Conservation (phyloP, 2,329 filamentous ascomycete genomes). For the Ophiostoma himal-ulmi region DNA sequence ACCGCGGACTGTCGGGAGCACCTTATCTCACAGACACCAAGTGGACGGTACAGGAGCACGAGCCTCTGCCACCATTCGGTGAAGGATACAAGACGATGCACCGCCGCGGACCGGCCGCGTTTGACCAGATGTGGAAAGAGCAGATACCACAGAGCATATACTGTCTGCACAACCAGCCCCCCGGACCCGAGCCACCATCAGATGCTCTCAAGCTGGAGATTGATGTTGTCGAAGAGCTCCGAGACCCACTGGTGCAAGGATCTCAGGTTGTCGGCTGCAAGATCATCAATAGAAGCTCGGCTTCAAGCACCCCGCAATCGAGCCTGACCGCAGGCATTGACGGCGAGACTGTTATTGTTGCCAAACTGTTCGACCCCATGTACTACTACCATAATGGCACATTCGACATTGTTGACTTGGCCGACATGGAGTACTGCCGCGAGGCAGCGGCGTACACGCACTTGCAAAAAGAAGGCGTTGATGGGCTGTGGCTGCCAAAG, state of each 20-base stretch:
- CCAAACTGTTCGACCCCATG: slow-evolving; percentile 26
- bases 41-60: slow-evolving; percentile 21
- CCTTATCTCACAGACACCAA: slow-evolving; percentile 17
- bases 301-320: background rate
- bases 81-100: slow-evolving; percentile 23
- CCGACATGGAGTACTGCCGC: slow-evolving; percentile 26
- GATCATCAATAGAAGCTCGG: background rate
- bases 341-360: slow-evolving; percentile 17
- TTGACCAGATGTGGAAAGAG: slow-evolving; percentile 21
- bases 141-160: slow-evolving; percentile 25
- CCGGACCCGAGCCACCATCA: slow-evolving; percentile 16
- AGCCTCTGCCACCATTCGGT: slow-evolving; percentile 22
- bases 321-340: background rate
- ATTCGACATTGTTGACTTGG: slow-evolving; percentile 24
- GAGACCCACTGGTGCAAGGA: slow-evolving; percentile 12
- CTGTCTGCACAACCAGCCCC: slow-evolving; percentile 23
- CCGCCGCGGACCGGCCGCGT: slow-evolving; percentile 17
- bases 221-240: slow-evolving; percentile 20
- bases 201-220: slow-evolving; percentile 11
- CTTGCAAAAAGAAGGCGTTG: slow-evolving; percentile 20
- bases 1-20: slow-evolving; percentile 17
- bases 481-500: slow-evolving; percentile 23
- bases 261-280: slow-evolving; percentile 23
- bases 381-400: slow-evolving; percentile 25
- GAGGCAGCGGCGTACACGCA: slow-evolving; percentile 25